Base-by-base conservation (phyloP, 2,329 filamentous ascomycete genomes). In the Exophiala lecanii-corni region DNA sequence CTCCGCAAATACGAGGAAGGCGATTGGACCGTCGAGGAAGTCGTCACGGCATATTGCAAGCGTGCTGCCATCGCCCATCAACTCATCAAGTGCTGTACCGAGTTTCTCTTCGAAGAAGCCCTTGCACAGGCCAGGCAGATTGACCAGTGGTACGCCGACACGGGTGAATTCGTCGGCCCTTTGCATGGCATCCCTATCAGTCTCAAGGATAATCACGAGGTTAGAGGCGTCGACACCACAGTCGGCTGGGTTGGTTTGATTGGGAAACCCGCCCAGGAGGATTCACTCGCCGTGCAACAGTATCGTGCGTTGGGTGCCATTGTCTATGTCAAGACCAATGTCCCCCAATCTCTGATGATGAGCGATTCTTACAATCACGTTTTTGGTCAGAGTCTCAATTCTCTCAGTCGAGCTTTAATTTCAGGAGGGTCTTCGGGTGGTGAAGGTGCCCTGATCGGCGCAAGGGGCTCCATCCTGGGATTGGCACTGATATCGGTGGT, bases 121-220 rank as follows among this genome's bases (percentile, higher is more conserved):
- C 25, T 44, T 10, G 20, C 36, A 20, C 39, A 46, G 26, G 45
- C 45, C 6, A 58, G 9, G 66, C 74, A 13, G 72, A 78, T 4
- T 63, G 68, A 2, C 63, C 58, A n/a, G 76, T 74, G 0, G 82
- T 76, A 54, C 73, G 72, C 59, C 75, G 76, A 61, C 57, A 63
- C 51, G 59, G 68, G 19, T 3, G 61, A 66, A 47, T 58, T 70
- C 0, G 62, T 73, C 25, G 84, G 84, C 0, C 81, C 82, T 1
- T 69, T 88, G 2, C 82, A 87, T 59, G 84, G 80, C 59, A 43
- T 69, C 9, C 60, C 62, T 1, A 60, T 72, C 33, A 76, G 79
- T 0, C 70, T 87, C 34, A 88, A 87, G 56, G 50, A 53, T 32
- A 41, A 26, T 19, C 39, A 40, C 5, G 13, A 45, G 7, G 41